Evolutionary conservation across 768 basidiomycete genomes (phyloP).

Genomic region (Russula emetica): DNA sequence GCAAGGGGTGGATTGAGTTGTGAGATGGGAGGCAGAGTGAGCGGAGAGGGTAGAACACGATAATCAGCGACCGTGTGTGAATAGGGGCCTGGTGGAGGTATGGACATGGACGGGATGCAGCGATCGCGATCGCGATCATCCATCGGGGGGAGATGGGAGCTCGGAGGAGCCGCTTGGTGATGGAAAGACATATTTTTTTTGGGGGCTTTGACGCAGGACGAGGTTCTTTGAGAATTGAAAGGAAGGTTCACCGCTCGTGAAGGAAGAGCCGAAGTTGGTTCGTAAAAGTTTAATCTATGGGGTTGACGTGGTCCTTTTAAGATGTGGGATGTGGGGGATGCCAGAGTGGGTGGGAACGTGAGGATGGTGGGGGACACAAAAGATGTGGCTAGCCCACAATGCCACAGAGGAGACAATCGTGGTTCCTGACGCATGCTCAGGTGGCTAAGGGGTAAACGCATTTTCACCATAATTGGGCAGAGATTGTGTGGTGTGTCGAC

Average conservation of each 20-base stretch:
- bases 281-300: background rate
- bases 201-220: background rate
- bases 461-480: too few species aligned
- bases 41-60: background rate
- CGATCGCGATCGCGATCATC: too few species aligned
- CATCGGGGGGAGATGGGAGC: background rate
- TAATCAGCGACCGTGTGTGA: background rate
- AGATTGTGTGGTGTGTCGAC: too few species aligned
- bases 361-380: background rate
- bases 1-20: background rate
- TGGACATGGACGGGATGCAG: background rate
- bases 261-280: background rate
- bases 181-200: background rate
- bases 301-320: background rate
- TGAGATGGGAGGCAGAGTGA: background rate
- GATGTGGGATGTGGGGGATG: background rate
- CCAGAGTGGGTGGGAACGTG: background rate
- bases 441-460: too few species aligned
- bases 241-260: background rate
- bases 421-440: too few species aligned
- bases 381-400: background rate
- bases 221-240: background rate
- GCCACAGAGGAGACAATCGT: too few species aligned
- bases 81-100: background rate
- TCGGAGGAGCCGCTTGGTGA: background rate